Percentiles rank a stretch among this genome's conserved stretches.
Evolutionary conservation across 2,329 filamentous ascomycete species (phyloP).

Genomic region (Ophiostoma pallidulum): DNA sequence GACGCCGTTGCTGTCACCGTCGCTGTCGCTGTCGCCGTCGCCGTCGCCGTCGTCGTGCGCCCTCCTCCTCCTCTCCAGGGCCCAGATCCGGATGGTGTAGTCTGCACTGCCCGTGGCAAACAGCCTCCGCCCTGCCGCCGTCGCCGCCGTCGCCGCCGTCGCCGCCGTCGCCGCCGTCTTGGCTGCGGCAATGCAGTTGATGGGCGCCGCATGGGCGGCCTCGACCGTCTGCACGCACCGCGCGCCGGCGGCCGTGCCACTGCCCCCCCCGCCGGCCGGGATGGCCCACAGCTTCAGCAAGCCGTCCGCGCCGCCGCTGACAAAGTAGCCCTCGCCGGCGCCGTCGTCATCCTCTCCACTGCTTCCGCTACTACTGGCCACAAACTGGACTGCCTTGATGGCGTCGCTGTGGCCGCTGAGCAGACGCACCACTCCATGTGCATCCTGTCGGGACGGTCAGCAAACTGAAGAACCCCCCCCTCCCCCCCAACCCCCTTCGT

Average conservation of each 20-base stretch:
- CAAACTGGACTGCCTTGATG: conserved; percentile 77
- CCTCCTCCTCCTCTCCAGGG: conserved; percentile 44
- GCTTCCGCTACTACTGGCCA: no score
- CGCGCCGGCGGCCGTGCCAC: conserved; percentile 19
- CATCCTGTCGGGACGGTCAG: not conserved
- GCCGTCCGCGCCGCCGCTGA: conserved; percentile 77
- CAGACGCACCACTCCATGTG: conserved; percentile 53
- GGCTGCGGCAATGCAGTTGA: conserved; percentile 56
- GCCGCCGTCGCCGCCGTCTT: not conserved
- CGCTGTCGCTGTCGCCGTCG: conserved; percentile 16
- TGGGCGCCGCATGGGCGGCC: conserved; percentile 60
- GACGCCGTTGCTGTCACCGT: not conserved
- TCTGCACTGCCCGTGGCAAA: conserved; percentile 77
- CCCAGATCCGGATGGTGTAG: conserved; percentile 63
- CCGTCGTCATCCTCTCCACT: no score
- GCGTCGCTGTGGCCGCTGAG: conserved; percentile 67
- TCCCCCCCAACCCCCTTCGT: no score
- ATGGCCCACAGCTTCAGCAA: conserved; percentile 63
- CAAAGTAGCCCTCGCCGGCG: conserved; percentile 37
- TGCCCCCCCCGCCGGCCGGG: conserved; percentile 7
- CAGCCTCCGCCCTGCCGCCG: conserved; percentile 18
- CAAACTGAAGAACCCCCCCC: no score
- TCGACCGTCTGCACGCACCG: conserved; percentile 45
- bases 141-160: conserved; percentile 6
- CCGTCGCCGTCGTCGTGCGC: not conserved